Evolutionary conservation across 108 stramenopile genomes (phyloP).

Genomic region (Skeletonema grethae): DNA sequence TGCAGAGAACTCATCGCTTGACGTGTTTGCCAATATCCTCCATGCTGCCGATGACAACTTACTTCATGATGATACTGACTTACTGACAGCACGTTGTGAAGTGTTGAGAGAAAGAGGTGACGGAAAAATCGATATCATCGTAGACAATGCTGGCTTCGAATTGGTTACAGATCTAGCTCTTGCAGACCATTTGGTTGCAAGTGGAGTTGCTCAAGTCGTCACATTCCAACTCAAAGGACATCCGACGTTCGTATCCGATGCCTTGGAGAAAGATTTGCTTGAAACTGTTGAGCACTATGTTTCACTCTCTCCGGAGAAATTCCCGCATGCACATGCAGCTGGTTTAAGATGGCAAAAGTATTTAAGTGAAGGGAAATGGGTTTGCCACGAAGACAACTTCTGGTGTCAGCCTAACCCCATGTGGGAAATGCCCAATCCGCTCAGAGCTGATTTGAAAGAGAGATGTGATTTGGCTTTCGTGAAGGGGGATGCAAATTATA

Average conservation of each 20-base stretch:
- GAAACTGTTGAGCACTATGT: conserved; percentile 81
- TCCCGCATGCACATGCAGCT: conserved; percentile 69
- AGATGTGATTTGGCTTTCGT: conserved; percentile 90
- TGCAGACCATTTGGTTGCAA: conserved; percentile 86
- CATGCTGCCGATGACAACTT: conserved; percentile 78
- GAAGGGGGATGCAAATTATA: conserved; percentile 98
- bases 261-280: conserved; percentile 86
- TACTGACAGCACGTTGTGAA: conserved; percentile 62
- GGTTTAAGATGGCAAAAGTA: conserved; percentile 74
- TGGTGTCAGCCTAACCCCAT: conserved; percentile 93
- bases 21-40: conserved; percentile 80
- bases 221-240: conserved; percentile 94
- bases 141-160: conserved; percentile 98
- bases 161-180: conserved; percentile 91
- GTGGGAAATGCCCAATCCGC: conserved; percentile 90
- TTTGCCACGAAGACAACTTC: conserved; percentile 87
- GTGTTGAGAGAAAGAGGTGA: conserved; percentile 66
- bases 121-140: conserved; percentile 90
- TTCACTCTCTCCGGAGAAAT: conserved; percentile 46
- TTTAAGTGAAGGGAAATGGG: conserved; percentile 80
- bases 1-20: conserved; percentile 53
- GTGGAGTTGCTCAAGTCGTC: conserved; percentile 75
- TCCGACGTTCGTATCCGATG: conserved; percentile 97
- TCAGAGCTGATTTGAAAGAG: conserved; percentile 60
- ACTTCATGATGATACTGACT: conserved; percentile 86